phyloP scores from a whole-genome alignment of 1,139 yeast species.

The Kluyveromyces sp. region DNA sequence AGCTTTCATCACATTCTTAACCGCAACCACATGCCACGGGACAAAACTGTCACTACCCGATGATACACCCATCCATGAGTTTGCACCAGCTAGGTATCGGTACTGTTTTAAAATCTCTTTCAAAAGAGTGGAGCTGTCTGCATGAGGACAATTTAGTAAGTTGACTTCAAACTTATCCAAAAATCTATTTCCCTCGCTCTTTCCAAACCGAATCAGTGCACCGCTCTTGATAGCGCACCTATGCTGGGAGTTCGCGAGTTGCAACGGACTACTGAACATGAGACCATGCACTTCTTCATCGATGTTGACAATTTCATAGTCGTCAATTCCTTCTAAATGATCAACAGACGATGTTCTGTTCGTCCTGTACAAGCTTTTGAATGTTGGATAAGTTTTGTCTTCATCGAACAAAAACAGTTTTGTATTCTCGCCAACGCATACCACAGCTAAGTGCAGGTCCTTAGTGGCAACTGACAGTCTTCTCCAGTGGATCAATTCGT shows the following conservation, averaged over 20 bases:
- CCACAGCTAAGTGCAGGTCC: constrained; percentile 59
- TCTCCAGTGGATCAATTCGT: constrained; percentile 72
- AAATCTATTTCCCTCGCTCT: constrained; percentile 31
- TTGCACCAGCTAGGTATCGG: constrained; percentile 50
- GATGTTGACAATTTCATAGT: constrained; percentile 42
- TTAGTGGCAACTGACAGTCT: constrained; percentile 54
- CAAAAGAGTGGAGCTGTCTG: constrained; percentile 48
- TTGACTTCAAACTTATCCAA: constrained; percentile 48
- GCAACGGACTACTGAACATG: constrained; percentile 53
- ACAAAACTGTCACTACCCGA: constrained; percentile 37
- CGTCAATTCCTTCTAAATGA: constrained; percentile 28
- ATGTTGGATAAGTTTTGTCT: constrained; percentile 31
- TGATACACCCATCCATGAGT: constrained; percentile 38
- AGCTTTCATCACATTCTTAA: constrained; percentile 51
- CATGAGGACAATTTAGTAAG: constrained; percentile 64
- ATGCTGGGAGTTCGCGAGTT: constrained; percentile 64
- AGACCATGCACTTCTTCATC: constrained; percentile 57
- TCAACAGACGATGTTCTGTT: constrained; percentile 16
- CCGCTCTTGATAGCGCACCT: constrained; percentile 68
- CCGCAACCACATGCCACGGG: constrained; percentile 87
- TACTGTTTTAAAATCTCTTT: constrained; percentile 58
- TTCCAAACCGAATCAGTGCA: constrained; percentile 44
- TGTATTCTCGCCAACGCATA: constrained; percentile 64
- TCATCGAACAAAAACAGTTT: constrained; percentile 43
- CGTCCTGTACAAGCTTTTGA: constrained; percentile 29